Evolutionary conservation across 805 yeast genomes (phyloP).

Genomic region (Suhomyces vadensis): DNA sequence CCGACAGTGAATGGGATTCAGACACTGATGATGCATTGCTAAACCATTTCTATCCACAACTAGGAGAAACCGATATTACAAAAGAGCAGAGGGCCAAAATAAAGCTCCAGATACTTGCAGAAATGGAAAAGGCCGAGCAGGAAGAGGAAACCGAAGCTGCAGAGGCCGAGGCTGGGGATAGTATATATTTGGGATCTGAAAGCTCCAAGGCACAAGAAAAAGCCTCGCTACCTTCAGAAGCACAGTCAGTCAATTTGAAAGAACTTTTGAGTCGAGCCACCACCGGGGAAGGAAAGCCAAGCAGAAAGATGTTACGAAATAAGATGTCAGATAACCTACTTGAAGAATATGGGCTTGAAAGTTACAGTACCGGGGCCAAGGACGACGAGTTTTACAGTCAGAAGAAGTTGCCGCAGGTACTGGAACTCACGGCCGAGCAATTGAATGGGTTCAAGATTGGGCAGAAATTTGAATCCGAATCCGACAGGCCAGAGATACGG

Average conservation of each 20-base stretch:
- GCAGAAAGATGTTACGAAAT: constrained; percentile 30
- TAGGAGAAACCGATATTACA: constrained; percentile 35
- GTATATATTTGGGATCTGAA: constrained; percentile 39
- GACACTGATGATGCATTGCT: constrained; percentile 40
- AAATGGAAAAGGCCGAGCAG: constrained; percentile 19
- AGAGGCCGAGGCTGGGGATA: constrained; percentile 22
- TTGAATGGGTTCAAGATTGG: constrained; percentile 42
- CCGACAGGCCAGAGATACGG: constrained; percentile 12
- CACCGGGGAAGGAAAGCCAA: background rate
- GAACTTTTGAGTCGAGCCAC: constrained; percentile 1
- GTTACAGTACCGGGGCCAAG: constrained; percentile 30
- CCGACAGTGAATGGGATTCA: constrained; percentile 42
- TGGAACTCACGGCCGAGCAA: constrained; percentile 22
- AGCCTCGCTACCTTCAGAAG: background rate
- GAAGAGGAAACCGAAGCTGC: constrained; percentile 15
- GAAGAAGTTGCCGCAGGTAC: constrained; percentile 13
- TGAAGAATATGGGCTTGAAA: constrained; percentile 41
- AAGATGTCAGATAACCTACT: constrained; percentile 33
- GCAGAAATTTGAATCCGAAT: constrained; percentile 8
- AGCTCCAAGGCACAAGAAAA: constrained; percentile 6
- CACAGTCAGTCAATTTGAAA: background rate
- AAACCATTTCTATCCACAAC: constrained; percentile 40
- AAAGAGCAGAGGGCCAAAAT: constrained; percentile 37
- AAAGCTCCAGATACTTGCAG: constrained; percentile 35
- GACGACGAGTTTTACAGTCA: constrained; percentile 27